Base-by-base conservation (phyloP, 352 stramenopile genomes). In the Phytophthora fragariae region DNA sequence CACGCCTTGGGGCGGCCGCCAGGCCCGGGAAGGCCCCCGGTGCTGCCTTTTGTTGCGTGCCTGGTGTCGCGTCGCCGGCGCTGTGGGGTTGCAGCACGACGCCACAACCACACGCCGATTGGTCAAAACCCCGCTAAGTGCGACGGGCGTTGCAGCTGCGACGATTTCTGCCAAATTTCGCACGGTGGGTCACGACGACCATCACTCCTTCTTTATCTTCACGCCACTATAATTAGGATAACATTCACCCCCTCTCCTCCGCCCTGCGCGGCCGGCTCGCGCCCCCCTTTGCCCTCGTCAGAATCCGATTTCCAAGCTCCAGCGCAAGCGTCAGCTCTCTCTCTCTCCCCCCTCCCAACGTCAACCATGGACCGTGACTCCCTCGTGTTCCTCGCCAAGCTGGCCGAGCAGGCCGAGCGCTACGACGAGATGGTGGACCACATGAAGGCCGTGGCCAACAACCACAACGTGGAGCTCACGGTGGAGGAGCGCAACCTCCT, bases 401-500 rank as follows among this genome's bases (percentile, higher is more conserved):
- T 95, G 44, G 88, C 83, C 67, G 88, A 95, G 71, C 88, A 94
- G 75, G 88, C 88, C 55, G 86, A 94, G 62, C 86, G 91, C 56
- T 97, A 97, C 70, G 92, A 98, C 75, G 92, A 98, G 73, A 98
- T 98, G 92, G 94, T 98, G 21, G 84, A 97, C 76, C 93, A 99
- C 91, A 99, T 99, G 95, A 99, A 99, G 92, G 85, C 95, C n/a
- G 97, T 99, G 59, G 97, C 97, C 65, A 92, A 97, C 81, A 95
- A 98, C 83, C 92, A 93, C 72, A 95, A 98, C 82, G 86, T 90
- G 58, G 97, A 99, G 83, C 92, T 99, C 56, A 99, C 97, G 9
- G 97, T 99, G n/a, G 98, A 99, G 82, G 98, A 99, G 88, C 95
- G 98, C 59, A 99, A 99, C 88, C 86, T 99, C 46, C 89, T 99